Evolutionary conservation across 129 eudicot genomes (phyloP).

Genomic region (Flaveria brownii): DNA sequence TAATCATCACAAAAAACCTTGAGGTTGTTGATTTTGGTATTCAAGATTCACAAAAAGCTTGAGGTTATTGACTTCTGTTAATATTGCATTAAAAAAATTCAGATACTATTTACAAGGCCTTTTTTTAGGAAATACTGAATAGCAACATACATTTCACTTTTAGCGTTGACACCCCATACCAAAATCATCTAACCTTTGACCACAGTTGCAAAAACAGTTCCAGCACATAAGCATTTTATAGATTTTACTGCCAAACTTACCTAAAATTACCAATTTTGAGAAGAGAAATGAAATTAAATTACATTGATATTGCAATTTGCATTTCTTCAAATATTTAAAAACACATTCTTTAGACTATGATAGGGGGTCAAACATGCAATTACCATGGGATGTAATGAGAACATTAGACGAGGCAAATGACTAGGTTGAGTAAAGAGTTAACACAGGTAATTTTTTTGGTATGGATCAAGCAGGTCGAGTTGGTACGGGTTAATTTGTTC

Average conservation of each 20-base stretch:
- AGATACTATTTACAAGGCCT: neutral
- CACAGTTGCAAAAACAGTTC: neutral
- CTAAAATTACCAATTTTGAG: neutral
- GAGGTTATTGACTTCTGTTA: no score
- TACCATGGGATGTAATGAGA: constrained; percentile 4
- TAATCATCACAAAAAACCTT: neutral
- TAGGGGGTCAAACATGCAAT: neutral
- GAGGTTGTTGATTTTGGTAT: neutral
- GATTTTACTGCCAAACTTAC: neutral
- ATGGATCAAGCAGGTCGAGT: neutral
- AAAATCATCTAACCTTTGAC: neutral
- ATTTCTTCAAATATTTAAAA: neutral
- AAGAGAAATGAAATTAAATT: neutral
- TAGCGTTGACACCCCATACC: neutral
- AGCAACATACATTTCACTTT: neutral
- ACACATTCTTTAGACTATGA: neutral
- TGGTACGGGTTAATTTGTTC: neutral
- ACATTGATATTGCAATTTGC: constrained; percentile 1
- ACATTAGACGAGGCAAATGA: neutral
- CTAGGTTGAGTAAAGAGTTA: neutral
- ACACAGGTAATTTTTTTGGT: neutral
- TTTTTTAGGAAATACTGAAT: neutral
- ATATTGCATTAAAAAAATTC: no score
- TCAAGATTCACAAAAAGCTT: no score
- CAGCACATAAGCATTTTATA: neutral